Conservation (phyloP, 2,329 filamentous ascomycete species). For the Aspergillus luchuensis region DNA sequence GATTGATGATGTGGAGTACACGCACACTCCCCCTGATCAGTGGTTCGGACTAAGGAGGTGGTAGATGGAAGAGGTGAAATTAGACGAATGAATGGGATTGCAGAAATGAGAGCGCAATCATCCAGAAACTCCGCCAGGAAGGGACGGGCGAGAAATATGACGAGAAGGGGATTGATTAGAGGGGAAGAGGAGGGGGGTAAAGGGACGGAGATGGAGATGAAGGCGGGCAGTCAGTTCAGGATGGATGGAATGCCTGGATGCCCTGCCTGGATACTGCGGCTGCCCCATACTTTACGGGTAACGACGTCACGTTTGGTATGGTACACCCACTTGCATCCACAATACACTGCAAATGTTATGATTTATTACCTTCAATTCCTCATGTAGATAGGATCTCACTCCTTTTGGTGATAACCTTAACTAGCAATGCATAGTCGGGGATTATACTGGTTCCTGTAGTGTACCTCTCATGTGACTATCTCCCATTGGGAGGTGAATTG, state of each 20-base stretch:
- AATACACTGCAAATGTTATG: too few species aligned
- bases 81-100: conserved; percentile 4
- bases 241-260: neutral
- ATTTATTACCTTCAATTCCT: too few species aligned
- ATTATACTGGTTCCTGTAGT: too few species aligned
- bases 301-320: too few species aligned
- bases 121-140: neutral
- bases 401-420: too few species aligned
- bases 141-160: conserved; percentile 4
- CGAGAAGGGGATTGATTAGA: neutral
- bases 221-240: conserved; percentile 9
- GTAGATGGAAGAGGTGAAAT: conserved; percentile 2
- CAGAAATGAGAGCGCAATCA: conserved; percentile 5
- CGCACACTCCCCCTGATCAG: conserved; percentile 22
- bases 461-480: too few species aligned
- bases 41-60: conserved; percentile 8
- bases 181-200: conserved; percentile 6
- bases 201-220: conserved; percentile 12
- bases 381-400: too few species aligned
- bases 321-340: too few species aligned
- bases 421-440: too few species aligned
- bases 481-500: too few species aligned
- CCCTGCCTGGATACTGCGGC: neutral
- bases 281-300: neutral
- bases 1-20: conserved; percentile 29